A percentile compares a stretch with the other conserved stretches of the same genome.
Conservation (phyloP, 2,329 filamentous ascomycete genomes). For the Rhinocladiella similis region DNA sequence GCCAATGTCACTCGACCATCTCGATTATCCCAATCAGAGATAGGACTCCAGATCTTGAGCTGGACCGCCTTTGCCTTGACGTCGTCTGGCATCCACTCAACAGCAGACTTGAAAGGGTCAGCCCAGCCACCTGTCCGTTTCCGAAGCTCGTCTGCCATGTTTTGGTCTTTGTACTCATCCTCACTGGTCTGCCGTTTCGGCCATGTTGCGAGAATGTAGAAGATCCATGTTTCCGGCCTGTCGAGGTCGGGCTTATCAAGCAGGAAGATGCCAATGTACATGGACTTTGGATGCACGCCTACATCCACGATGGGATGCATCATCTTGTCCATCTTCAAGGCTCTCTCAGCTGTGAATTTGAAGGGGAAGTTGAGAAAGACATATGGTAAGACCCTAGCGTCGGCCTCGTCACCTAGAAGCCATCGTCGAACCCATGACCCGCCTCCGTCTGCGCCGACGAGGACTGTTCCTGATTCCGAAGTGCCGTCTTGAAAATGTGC, state of each 20-base stretch:
- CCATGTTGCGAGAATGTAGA: conserved; percentile 26
- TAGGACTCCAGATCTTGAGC: conserved; percentile 28
- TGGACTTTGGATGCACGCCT: conserved; percentile 24
- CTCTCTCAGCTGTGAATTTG: conserved; percentile 22
- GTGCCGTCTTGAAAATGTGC: conserved; percentile 27
- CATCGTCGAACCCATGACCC: conserved; percentile 22
- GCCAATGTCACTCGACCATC: conserved; percentile 47
- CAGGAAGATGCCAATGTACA: conserved; percentile 25
- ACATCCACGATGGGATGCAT: conserved; percentile 29
- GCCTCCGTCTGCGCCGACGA: conserved; percentile 29
- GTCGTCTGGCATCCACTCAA: conserved; percentile 25
- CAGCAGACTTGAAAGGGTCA: conserved; percentile 24
- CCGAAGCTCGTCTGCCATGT: conserved; percentile 29
- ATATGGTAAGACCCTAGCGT: conserved; percentile 13
- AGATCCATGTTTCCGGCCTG: conserved; percentile 26
- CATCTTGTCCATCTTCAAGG: conserved; percentile 27
- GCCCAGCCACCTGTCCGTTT: conserved; percentile 22
- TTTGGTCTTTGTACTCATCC: neutral
- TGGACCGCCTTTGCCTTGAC: conserved; percentile 24
- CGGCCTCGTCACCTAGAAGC: conserved; percentile 22
- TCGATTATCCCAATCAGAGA: conserved; percentile 31
- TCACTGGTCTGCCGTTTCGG: conserved; percentile 8
- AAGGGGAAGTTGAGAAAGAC: conserved; percentile 25
- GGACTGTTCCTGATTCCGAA: conserved; percentile 22
- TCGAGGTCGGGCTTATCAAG: conserved; percentile 27